These are phyloP conservation scores for Rhodomyrtus tomentosa DNA, from an alignment of 345 rosid genomes.

Conservation along the genomic window DNA sequence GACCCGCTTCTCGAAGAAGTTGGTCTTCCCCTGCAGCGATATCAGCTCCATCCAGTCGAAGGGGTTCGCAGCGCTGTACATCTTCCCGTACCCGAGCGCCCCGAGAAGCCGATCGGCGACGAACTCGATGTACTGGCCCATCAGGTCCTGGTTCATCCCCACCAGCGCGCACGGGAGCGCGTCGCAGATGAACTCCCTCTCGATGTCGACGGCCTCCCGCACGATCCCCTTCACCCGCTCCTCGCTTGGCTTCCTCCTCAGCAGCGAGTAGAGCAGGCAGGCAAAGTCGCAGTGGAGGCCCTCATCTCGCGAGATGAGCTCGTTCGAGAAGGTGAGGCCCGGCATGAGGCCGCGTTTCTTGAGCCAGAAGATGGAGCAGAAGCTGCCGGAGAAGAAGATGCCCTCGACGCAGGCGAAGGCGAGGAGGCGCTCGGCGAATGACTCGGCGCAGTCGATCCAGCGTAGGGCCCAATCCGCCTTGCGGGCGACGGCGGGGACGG, in stretches of 20 bases:
- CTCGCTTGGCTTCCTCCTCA: slow-evolving; percentile 48
- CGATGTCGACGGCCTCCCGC: slow-evolving; percentile 75
- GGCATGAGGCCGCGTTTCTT: slow-evolving; percentile 95
- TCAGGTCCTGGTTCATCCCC: slow-evolving; percentile 69
- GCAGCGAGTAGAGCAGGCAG: slow-evolving; percentile 47
- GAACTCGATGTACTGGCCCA: slow-evolving; percentile 86
- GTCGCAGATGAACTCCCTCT: slow-evolving; percentile 88
- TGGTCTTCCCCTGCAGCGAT: slow-evolving; percentile 77
- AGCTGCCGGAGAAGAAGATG: slow-evolving; percentile 86
- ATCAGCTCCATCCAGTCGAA: slow-evolving; percentile 97
- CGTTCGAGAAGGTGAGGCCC: slow-evolving; percentile 87
- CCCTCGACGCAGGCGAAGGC: slow-evolving; percentile 98
- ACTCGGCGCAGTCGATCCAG: slow-evolving; percentile 76
- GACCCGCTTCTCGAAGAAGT: slow-evolving; percentile 78
- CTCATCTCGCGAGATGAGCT: slow-evolving; percentile 86
- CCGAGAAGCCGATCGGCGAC: slow-evolving; percentile 70
- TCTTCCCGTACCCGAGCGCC: slow-evolving; percentile 62
- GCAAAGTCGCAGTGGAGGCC: slow-evolving; percentile 96
- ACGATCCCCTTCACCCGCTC: slow-evolving; percentile 64
- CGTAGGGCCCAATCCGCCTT: slow-evolving; percentile 69
- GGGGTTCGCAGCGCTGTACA: slow-evolving; percentile 48
- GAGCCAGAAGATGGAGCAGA: slow-evolving; percentile 86
- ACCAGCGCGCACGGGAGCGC: slow-evolving; percentile 85
- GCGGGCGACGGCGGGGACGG: slow-evolving; percentile 66
- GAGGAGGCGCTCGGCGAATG: slow-evolving; percentile 64